Evolutionary conservation across 2,329 filamentous ascomycete species (phyloP).

Genomic region (Daldinia eschscholtzii): DNA sequence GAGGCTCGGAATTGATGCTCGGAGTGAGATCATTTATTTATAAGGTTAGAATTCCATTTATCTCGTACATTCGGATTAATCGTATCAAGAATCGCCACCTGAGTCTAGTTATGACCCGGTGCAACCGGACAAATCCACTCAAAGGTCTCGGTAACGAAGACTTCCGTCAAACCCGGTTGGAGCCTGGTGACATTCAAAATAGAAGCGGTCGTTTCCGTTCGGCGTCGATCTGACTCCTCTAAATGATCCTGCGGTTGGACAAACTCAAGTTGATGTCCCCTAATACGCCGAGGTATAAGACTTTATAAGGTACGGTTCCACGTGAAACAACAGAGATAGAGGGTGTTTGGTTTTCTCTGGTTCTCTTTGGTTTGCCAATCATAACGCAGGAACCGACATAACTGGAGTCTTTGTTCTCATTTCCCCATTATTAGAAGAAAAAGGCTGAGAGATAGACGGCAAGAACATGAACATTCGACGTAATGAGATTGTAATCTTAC

Average conservation of each 20-base stretch:
- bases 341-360: neutral
- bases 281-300: constrained; percentile 2
- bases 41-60: constrained; percentile 22
- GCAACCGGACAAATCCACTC: constrained; percentile 26
- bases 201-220: constrained; percentile 16
- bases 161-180: constrained; percentile 36
- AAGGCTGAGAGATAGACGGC: constrained; percentile 6
- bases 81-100: constrained; percentile 36
- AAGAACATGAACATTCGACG: constrained; percentile 41
- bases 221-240: constrained; percentile 7
- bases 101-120: constrained; percentile 28
- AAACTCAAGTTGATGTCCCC: neutral
- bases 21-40: constrained; percentile 31
- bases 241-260: neutral
- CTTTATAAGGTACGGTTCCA: constrained; percentile 8
- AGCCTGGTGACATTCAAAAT: constrained; percentile 13
- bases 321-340: constrained; percentile 6
- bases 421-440: neutral
- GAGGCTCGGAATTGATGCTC: constrained; percentile 12
- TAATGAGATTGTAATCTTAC: constrained; percentile 40
- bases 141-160: constrained; percentile 13
- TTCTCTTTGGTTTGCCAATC: neutral
- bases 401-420: constrained; percentile 23
- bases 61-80: constrained; percentile 35
- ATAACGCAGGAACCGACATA: constrained; percentile 6